A percentile compares a stretch with the other conserved stretches of the same genome.
Conservation (phyloP, 352 stramenopile species). For the Phytophthora vignae region DNA sequence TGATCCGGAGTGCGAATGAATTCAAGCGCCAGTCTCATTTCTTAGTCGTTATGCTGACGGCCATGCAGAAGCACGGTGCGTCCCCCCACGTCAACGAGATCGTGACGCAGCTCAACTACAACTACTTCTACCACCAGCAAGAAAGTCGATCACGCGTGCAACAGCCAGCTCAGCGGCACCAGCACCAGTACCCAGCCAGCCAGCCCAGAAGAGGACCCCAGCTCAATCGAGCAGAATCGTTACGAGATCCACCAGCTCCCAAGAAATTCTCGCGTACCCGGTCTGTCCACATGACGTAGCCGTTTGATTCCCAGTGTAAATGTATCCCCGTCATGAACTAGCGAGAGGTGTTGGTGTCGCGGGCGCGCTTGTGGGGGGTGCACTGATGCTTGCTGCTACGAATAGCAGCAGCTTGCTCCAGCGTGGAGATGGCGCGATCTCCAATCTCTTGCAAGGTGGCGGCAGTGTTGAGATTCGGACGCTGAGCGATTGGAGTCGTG, state of each 20-base stretch:
- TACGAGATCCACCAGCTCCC: constrained; percentile 17
- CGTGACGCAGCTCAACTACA: constrained; percentile 80
- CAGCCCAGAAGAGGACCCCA: not conserved
- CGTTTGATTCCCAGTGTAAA: constrained; percentile 5
- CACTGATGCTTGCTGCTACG: not conserved
- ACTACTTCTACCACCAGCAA: constrained; percentile 69
- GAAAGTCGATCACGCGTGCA: constrained; percentile 23
- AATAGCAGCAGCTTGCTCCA: not conserved
- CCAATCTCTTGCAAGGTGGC: not conserved
- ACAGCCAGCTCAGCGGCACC: not conserved
- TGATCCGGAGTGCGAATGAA: constrained; percentile 53
- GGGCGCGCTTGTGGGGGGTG: not conserved
- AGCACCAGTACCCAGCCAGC: constrained; percentile 2
- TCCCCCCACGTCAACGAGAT: constrained; percentile 76
- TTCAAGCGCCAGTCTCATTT: constrained; percentile 76
- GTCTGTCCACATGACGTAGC: constrained; percentile 7
- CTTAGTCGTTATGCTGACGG: constrained; percentile 74
- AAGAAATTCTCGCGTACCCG: constrained; percentile 24
- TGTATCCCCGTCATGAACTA: not conserved
- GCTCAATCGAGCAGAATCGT: constrained; percentile 27
- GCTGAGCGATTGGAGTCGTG: not conserved
- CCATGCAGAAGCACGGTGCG: constrained; percentile 77
- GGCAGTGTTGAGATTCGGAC: not conserved
- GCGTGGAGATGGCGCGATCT: not conserved
- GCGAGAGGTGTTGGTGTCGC: not conserved